Evolutionary conservation across 2,329 filamentous ascomycete species (phyloP), one percentile per base, ranked within the genome.

Genomic region (Westerdykella aurantiaca): DNA sequence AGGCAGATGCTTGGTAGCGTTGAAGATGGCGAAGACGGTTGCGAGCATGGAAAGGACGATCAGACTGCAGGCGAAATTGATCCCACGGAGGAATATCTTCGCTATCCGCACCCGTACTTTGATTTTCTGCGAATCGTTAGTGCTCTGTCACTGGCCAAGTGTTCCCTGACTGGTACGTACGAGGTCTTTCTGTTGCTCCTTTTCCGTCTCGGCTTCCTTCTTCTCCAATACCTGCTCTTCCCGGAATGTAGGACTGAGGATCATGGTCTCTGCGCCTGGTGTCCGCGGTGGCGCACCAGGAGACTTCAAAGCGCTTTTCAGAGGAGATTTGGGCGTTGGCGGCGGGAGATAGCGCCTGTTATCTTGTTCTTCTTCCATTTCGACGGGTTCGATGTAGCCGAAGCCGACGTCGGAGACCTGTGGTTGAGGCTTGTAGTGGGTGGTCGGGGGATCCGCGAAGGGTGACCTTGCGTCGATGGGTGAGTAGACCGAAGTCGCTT

Each of bases 51-150:
- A 77, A 45, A 98, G 79, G 53, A 98, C 88, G 64, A 98, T 96
- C 48, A 97, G 77, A 67, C 87, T 91, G 76, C 93, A 98, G 69
- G 88, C 89, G 69, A 98, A 97, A 77, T 91, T 96, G 71, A 97
- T 86, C 44, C 88, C 85, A 53, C 93, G 85, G n/a, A 98, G 82
- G 50, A 95, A 81, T 58, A 97, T 84, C 74, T 98, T 98, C 56
- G 91, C 93, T 69, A 97, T 77, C 38, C 93, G 83, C 29, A 97
- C 90, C 55, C 88, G 82, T 31, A 84, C 84, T 73, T 96, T 97
- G 67, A 95, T 81, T 84, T 86, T 94, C 91, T 95, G 63, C 38
- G 46, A 4, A 66, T 60, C 50, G 66, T 76, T 67, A 75, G 64
- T 10, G n/a, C 29, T 16, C 11, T 3, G 25, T 29, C 25, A 29